These are phyloP conservation scores for Eucalyptus regnans DNA, from an alignment of 345 rosid genomes.

Conservation along the genomic window DNA sequence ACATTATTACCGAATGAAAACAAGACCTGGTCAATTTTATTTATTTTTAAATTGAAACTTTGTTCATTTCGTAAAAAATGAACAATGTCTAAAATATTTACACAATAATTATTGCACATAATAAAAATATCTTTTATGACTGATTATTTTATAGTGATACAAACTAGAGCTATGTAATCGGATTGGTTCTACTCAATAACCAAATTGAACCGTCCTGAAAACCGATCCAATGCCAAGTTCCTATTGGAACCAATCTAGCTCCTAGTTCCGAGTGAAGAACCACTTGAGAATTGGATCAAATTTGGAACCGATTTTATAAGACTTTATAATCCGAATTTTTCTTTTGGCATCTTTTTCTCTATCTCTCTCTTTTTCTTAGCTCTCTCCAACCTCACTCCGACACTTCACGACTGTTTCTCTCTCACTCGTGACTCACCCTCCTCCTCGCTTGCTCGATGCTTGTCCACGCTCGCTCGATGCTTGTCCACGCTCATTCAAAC, in stretches of 20 bases:
- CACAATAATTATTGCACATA: neutral
- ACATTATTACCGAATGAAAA: neutral
- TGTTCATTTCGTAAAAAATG: neutral
- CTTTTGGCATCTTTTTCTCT: neutral
- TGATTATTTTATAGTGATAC: neutral
- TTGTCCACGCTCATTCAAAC: neutral
- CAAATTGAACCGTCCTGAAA: neutral
- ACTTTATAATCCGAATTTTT: no score
- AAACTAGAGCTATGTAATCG: no score
- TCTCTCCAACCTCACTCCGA: neutral
- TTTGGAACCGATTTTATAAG: neutral
- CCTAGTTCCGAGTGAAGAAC: accelerated
- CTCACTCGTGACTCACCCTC: accelerated
- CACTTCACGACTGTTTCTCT: neutral
- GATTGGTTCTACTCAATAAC: accelerated
- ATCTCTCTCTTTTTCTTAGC: no score
- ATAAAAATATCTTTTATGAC: neutral
- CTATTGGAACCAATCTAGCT: neutral
- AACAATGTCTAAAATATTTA: neutral
- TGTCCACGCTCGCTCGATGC: accelerated
- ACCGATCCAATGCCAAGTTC: accelerated
- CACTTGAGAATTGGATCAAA: no score
- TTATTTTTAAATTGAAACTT: neutral
- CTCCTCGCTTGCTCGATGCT: accelerated
- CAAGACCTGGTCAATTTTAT: neutral